phyloP scores from a whole-genome alignment of 31 red algal genomes.

The Odonthalia washingtoniensis region DNA sequence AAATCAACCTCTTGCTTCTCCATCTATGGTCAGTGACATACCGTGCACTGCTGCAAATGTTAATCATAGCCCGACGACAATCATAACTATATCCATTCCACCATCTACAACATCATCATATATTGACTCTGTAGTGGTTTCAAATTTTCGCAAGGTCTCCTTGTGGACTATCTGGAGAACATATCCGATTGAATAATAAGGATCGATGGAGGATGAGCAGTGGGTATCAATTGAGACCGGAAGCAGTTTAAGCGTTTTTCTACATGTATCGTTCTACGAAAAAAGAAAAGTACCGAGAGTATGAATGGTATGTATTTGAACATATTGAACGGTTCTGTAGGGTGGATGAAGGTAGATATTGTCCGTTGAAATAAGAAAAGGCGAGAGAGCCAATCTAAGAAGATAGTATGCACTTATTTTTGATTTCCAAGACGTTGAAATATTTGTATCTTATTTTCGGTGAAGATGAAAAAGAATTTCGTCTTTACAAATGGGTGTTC shows the following conservation, averaged over 20 bases:
- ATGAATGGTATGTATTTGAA: constrained; percentile 80
- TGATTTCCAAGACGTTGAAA: constrained; percentile 98
- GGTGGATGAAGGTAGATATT: constrained; percentile 56
- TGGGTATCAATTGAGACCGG: constrained; percentile 86
- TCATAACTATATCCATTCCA: too few relatives aligned
- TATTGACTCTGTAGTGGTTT: too few relatives aligned
- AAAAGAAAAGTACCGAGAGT: constrained; percentile 85
- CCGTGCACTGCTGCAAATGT: too few relatives aligned
- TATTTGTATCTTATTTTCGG: constrained; percentile 87
- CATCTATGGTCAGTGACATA: too few relatives aligned
- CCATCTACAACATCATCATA: too few relatives aligned
- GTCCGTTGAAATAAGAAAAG: constrained; percentile 41
- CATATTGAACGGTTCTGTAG: constrained; percentile 69
- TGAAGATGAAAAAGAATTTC: constrained; percentile 56
- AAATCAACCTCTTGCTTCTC: too few relatives aligned
- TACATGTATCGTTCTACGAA: constrained; percentile 83
- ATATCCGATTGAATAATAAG: too few relatives aligned
- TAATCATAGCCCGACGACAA: too few relatives aligned
- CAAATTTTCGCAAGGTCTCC: constrained; percentile 79
- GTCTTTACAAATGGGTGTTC: constrained; percentile 70
- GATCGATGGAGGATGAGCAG: too few relatives aligned
- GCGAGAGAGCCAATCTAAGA: constrained; percentile 44
- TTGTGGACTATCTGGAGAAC: too few relatives aligned
- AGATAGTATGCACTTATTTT: constrained; percentile 78
- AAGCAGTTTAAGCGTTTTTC: constrained; percentile 90